Conservation (phyloP, 1,139 yeast species). For the Debaryomyces fabryi region DNA sequence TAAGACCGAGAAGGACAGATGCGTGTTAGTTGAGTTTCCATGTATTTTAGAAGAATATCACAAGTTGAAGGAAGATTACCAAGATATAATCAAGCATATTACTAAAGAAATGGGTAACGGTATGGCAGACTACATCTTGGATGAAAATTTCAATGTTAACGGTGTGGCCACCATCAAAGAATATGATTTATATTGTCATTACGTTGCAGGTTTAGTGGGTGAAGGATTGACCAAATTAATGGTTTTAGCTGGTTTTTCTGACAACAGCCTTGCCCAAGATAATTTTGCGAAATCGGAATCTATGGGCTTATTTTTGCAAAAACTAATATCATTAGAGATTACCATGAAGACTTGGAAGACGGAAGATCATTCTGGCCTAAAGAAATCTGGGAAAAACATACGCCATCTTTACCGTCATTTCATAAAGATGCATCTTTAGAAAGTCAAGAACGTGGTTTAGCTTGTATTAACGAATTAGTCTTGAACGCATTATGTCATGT, state of each 20-base stretch:
- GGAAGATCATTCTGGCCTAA: slow-evolving; percentile 97
- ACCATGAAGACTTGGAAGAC: slow-evolving; percentile 87
- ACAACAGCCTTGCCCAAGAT: slow-evolving; percentile 49
- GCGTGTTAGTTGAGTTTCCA: slow-evolving; percentile 77
- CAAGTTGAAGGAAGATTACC: slow-evolving; percentile 72
- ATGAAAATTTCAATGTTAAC: slow-evolving; percentile 73
- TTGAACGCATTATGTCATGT: slow-evolving; percentile 79
- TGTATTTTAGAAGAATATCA: slow-evolving; percentile 70
- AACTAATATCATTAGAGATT: slow-evolving; percentile 94
- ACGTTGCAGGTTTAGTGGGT: slow-evolving; percentile 97
- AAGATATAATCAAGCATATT: slow-evolving; percentile 75
- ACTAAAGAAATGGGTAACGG: slow-evolving; percentile 92
- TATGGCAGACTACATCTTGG: slow-evolving; percentile 90
- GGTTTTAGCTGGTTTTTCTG: slow-evolving; percentile 67
- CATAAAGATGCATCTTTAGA: slow-evolving; percentile 43
- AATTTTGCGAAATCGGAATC: slow-evolving; percentile 67
- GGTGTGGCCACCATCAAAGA: slow-evolving; percentile 81
- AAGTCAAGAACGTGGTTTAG: slow-evolving; percentile 54
- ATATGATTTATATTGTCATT: slow-evolving; percentile 90
- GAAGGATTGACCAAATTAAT: slow-evolving; percentile 88
- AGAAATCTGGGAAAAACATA: slow-evolving; percentile 87
- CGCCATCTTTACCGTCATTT: slow-evolving; percentile 64
- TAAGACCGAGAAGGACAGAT: slow-evolving; percentile 78
- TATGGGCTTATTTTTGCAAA: slow-evolving; percentile 95
- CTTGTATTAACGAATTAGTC: slow-evolving; percentile 82